Evolutionary conservation across 805 yeast genomes (phyloP).

Genomic region (Myxozyma vanderwaltii): DNA sequence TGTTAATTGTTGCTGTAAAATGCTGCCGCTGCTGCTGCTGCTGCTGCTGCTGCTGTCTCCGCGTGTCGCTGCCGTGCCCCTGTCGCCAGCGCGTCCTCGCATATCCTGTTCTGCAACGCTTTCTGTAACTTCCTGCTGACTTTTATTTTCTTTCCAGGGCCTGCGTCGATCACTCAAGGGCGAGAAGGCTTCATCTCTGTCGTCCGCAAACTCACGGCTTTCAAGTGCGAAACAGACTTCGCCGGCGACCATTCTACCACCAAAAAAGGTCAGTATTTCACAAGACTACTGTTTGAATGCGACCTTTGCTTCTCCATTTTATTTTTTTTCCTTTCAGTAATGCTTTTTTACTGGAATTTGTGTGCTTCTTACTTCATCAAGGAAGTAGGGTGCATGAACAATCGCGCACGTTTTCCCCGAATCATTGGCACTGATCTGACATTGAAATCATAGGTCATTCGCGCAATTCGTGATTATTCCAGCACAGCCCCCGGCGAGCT

Average conservation of each 20-base stretch:
- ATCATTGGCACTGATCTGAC: too few relatives aligned
- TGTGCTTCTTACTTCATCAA: background rate
- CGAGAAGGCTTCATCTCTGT: background rate
- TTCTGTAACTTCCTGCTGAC: background rate
- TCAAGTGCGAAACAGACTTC: conserved; percentile 1
- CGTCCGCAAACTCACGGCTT: background rate
- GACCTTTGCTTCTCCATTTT: background rate
- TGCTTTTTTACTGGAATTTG: background rate
- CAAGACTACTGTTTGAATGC: too few relatives aligned
- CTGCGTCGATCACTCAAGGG: conserved; percentile 30
- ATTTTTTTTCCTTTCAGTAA: background rate
- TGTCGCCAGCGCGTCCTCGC: too few relatives aligned
- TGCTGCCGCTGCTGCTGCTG: too few relatives aligned
- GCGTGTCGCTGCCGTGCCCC: too few relatives aligned
- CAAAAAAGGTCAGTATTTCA: conserved; percentile 16
- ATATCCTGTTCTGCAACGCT: too few relatives aligned
- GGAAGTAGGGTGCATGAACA: background rate
- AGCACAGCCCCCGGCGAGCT: conserved; percentile 84
- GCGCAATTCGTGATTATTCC: conserved; percentile 73
- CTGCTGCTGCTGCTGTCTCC: too few relatives aligned
- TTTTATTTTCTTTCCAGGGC: conserved; percentile 7
- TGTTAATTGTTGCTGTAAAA: too few relatives aligned
- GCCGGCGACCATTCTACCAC: conserved; percentile 11
- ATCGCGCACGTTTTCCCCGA: too few relatives aligned
- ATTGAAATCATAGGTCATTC: conserved; percentile 60